Evolutionary conservation across 257 asterid species (phyloP).

Genomic region (Capsicum baccatum): DNA sequence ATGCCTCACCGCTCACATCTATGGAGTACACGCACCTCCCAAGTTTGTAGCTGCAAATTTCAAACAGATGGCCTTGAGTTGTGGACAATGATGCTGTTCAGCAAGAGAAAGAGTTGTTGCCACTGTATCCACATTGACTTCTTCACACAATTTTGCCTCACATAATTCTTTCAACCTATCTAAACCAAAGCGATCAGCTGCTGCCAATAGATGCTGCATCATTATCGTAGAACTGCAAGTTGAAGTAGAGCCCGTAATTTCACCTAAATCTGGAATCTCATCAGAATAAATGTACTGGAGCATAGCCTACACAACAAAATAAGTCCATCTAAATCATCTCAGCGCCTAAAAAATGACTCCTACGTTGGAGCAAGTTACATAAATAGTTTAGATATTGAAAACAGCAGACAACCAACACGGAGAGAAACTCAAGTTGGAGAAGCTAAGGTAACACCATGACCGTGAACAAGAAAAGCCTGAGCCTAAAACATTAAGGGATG

Average conservation of each 20-base stretch:
- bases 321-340: constrained; percentile 20
- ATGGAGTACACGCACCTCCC: constrained; percentile 99
- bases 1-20: constrained; percentile 87
- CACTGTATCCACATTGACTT: constrained; percentile 74
- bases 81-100: constrained; percentile 80
- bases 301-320: constrained; percentile 72
- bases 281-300: constrained; percentile 83
- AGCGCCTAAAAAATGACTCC: background rate
- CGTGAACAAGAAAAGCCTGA: background rate
- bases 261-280: constrained; percentile 67
- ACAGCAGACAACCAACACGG: background rate
- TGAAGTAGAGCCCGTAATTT: constrained; percentile 60
- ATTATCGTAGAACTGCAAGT: constrained; percentile 62
- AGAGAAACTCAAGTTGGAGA: constrained; percentile 15
- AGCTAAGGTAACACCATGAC: constrained; percentile 1
- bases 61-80: constrained; percentile 89
- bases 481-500: background rate
- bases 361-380: background rate
- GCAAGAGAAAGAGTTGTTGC: constrained; percentile 94
- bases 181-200: constrained; percentile 94
- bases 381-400: background rate
- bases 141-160: constrained; percentile 86
- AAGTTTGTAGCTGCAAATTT: constrained; percentile 94
- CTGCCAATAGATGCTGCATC: constrained; percentile 95
- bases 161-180: constrained; percentile 88